Base-by-base conservation (phyloP, 164 flowering plant genomes). In the Nelumbo lutea region DNA sequence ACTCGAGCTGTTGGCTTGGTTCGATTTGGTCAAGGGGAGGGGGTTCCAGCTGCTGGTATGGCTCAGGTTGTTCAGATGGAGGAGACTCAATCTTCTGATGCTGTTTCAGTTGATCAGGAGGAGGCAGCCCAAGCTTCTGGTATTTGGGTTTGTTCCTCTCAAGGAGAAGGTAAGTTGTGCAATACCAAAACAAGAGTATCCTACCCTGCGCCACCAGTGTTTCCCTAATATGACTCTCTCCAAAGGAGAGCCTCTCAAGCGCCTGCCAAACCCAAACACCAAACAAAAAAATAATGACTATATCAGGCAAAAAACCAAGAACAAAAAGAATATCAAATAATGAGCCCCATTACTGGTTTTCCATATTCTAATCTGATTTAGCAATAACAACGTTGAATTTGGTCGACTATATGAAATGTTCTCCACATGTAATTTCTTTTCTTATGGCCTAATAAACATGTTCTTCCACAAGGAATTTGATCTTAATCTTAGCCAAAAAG, bases 91-190 rank as follows among this genome's bases (percentile, higher is more conserved):
- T 71, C 53, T 79, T 71, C 43, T 53, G 13, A 40, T 56, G 47
- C 9, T 71, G 69, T 68, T 83, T 68, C 8, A 40, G 55, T 68
- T 79, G 73, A 5, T 80, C 82, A 13, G 38, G 58, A 42, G 79
- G 75, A 5, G 86, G 90, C 5, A 74, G 80, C 78, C 87, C 91
- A 63, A 95, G 90, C 72, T 61, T 78, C 76, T 88, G 94, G 79
- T 88, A 95, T 73, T 82, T 95, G 43, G 99, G 97, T 71, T 86
- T 89, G 81, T 90, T 95, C 80, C 82, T 90, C 80, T 87, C 77
- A 1, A 91, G 94, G 51, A 95, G 86, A 69, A 90, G 79, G 80
- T 86, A 95, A n/a, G 99, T 95, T 27, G 88, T 80, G 76, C 81
- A 88, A 70, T 95, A 95, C 97, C 90, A 90, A 75, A 95, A 90